These are phyloP conservation scores for Trichoderma erinaceum DNA, from an alignment of 495 filamentous ascomycete genomes.

Conservation along the genomic window DNA sequence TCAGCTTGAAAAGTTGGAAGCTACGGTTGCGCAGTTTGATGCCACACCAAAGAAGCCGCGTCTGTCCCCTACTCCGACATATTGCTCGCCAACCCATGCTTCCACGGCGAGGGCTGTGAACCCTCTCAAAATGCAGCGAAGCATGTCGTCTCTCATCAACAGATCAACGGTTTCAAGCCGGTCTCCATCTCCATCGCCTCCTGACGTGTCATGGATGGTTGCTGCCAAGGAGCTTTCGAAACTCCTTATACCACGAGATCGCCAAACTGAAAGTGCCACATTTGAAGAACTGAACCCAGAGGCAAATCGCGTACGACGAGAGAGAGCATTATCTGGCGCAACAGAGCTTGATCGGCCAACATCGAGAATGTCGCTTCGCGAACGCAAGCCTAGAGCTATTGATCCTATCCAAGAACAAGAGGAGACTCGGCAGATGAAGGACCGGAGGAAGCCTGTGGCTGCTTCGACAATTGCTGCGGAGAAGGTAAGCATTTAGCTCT, in stretches of 20 bases:
- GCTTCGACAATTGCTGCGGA: slow-evolving; percentile 43
- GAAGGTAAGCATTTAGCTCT: slow-evolving; percentile 37
- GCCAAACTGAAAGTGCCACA: slow-evolving; percentile 67
- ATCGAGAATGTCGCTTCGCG: slow-evolving; percentile 64
- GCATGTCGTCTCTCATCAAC: slow-evolving; percentile 28
- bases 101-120: slow-evolving; percentile 68
- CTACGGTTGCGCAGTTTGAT: slow-evolving; percentile 48
- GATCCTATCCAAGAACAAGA: slow-evolving; percentile 46
- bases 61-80: slow-evolving; percentile 55
- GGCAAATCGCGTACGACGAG: slow-evolving; percentile 53
- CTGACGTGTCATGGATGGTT: slow-evolving; percentile 76
- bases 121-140: slow-evolving; percentile 49
- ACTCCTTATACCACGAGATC: slow-evolving; percentile 66
- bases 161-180: slow-evolving; percentile 29
- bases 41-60: slow-evolving; percentile 46
- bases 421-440: slow-evolving; percentile 39
- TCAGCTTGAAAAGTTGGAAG: slow-evolving; percentile 56
- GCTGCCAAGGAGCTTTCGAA: slow-evolving; percentile 76
- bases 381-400: slow-evolving; percentile 52
- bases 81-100: slow-evolving; percentile 67
- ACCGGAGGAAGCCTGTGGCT: slow-evolving; percentile 62
- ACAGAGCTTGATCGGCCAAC: slow-evolving; percentile 34
- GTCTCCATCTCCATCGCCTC: slow-evolving; percentile 56
- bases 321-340: slow-evolving; percentile 47
- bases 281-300: slow-evolving; percentile 67